Evolutionary conservation across 768 basidiomycete species (phyloP).

Genomic region (Brasilioporus rufonigricans): DNA sequence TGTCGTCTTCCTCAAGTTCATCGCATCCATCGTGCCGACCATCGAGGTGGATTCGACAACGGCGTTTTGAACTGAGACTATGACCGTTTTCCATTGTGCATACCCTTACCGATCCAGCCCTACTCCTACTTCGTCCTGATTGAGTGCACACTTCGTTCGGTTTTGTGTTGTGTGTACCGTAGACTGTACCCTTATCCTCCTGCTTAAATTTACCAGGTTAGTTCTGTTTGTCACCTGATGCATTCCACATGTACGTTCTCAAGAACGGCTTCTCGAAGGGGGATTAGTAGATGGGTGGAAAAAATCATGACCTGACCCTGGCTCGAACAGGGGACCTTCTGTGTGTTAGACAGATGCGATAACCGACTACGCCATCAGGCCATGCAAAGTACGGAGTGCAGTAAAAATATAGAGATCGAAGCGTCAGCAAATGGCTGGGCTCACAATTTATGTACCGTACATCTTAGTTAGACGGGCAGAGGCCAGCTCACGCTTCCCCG

Average conservation of each 20-base stretch:
- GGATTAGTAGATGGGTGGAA: neutral
- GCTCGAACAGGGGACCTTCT: conserved; percentile 71
- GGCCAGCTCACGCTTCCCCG: conserved; percentile 39
- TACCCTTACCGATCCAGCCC: conserved; percentile 11
- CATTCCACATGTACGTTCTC: too few relatives aligned
- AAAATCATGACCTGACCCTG: conserved; percentile 42
- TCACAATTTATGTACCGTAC: neutral
- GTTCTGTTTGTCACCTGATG: neutral
- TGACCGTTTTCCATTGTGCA: conserved; percentile 4
- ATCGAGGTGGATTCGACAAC: conserved; percentile 97
- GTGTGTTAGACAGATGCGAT: conserved; percentile 82
- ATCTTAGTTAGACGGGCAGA: neutral
- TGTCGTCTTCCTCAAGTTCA: conserved; percentile 98
- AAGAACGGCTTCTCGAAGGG: too few relatives aligned
- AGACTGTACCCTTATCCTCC: conserved; percentile 25
- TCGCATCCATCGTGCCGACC: conserved; percentile 96
- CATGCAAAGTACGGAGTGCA: neutral
- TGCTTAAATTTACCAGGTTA: conserved; percentile 9
- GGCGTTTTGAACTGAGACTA: conserved; percentile 43
- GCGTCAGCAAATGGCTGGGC: too few relatives aligned
- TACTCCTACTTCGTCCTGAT: conserved; percentile 4
- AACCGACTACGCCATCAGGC: conserved; percentile 51
- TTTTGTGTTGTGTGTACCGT: conserved; percentile 13
- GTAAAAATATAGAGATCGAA: too few relatives aligned
- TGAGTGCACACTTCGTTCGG: neutral